Evolutionary conservation across 495 filamentous ascomycete genomes (phyloP), one percentile per base, ranked within the genome.

Genomic region (Annulohypoxylon bovei): DNA sequence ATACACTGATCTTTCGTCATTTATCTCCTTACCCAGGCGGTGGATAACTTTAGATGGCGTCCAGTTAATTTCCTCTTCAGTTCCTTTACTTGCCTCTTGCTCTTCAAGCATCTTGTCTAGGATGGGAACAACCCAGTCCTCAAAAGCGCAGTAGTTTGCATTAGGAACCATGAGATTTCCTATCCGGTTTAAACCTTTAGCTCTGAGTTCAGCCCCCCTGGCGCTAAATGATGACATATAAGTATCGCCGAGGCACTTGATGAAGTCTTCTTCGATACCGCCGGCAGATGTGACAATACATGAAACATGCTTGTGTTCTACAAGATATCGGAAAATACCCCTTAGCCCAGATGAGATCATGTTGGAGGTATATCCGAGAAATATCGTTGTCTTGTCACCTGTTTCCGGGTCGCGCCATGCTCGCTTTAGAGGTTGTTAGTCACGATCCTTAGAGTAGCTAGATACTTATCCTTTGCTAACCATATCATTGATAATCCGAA

Each of bases 151-250:
- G 80, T 98, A 98, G 80, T 99, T 99, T 74, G 87, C 90, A 76
- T 98, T 99, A 1, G 95, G 96, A 2, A 99, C 95, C n/a, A 97
- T 82, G 1, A 99, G 84, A 70, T 98, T 98, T 54, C 96, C 96
- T 69, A 98, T 98, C 12, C 96, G 88, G 76, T 99, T 98, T 57
- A 98, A 85, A 1, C 96, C 95, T 74, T 93, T 90, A 18, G 86
- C 82, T 14, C 95, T 90, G 1, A 98, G 86, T 14, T 86, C 85
- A 20, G 91, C 88, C 2, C 95, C 96, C 0, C 85, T 78, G 0
- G 91, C 88, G 50, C 81, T 83, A 82, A 98, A 98, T 7, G 90
- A 88, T 30, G 92, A 94, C 69, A 98, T 87, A 76, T 98, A 98
- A 8, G 96, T 99, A 18, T 92, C 90, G 4, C 89, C 95, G 0